Base-by-base conservation (phyloP, 345 rosid species). In the Gossypium rotundifolium region DNA sequence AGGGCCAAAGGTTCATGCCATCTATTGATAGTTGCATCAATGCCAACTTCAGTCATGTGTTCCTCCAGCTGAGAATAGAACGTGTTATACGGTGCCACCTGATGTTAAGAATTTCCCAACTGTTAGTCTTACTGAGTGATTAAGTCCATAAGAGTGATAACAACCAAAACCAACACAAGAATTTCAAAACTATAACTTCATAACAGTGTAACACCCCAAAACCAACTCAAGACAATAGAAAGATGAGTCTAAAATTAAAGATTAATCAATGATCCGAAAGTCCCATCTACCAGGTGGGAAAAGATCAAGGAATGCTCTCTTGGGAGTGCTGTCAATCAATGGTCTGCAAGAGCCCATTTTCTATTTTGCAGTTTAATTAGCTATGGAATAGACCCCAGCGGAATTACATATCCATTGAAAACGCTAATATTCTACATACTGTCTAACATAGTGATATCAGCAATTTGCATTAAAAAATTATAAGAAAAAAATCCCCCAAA, bases 71-170 rank as follows among this genome's bases (percentile, higher is more conserved):
- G 90, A 72, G 96, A 81, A 80, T 93, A 91, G 84, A 83, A 93
- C 53, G 98, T 89, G 84, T 96, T 96, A 75, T 93, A 96, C 53
- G 98, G 98, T 64, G 97, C 98, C 78, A 96, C 97, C 99, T 96
- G 84, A 72, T 67, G 73, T 58, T 65, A 74, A 61, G 23, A 53
- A 70, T 44, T 70, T 22, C 27, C n/a, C 54, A 55, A 29, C 45
- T 65, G 23, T 67, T 7, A 59, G 44, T 58, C 63, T 42, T 61
- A 65, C 67, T 16, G 11, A n/a, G 61, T 33, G 9, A 33, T 33
- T 18, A 69, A 51, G 23, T 10, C 33, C 16, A 11, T 48, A 69
- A 33, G 10, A 57, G 38, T 4, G n/a, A 65, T n/a, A 11, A 65
- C 51, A 65, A 14, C 53, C 53, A 45, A 44, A 65, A 44, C 29